A percentile compares a stretch with the other conserved stretches of the same genome.
These are phyloP conservation scores for Ophiostoma piceae DNA, from an alignment of 2,329 filamentous ascomycete species.

Conservation along the genomic window DNA sequence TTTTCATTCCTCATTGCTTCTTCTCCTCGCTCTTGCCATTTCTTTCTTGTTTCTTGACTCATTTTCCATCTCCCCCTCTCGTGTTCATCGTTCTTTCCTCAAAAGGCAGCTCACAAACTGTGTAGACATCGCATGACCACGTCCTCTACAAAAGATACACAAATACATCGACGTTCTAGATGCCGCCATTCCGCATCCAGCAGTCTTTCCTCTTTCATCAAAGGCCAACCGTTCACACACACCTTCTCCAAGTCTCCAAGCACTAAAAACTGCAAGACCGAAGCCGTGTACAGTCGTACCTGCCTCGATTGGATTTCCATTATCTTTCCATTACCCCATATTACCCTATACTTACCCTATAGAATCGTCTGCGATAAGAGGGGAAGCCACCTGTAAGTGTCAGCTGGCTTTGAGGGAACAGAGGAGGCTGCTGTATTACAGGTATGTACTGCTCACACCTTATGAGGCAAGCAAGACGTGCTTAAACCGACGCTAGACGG, in stretches of 20 bases:
- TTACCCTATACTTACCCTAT: conserved; percentile 25
- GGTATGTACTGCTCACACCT: not conserved
- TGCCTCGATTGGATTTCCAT: conserved; percentile 22
- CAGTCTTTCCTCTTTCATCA: conserved; percentile 22
- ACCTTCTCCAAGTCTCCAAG: not conserved
- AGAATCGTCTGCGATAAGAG: conserved; percentile 14
- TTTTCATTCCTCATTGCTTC: not conserved
- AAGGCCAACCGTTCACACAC: not conserved
- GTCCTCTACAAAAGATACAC: not conserved
- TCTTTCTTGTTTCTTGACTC: not conserved
- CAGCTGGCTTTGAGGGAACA: too few species aligned
- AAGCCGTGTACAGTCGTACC: conserved; percentile 8
- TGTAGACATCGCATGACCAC: not conserved
- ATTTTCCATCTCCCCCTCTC: not conserved
- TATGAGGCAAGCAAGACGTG: not conserved
- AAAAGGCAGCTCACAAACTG: not conserved
- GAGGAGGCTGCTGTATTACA: not conserved
- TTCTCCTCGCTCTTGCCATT: not conserved
- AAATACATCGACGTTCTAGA: not conserved
- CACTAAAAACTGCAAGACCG: too few species aligned
- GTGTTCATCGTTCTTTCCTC: conserved; percentile 3
- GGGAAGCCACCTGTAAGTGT: not conserved
- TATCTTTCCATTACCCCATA: conserved; percentile 25
- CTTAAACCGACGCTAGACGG: conserved; percentile 23
- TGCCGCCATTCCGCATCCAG: conserved; percentile 18